Evolutionary conservation across 1,284 basidiomycete genomes (phyloP).

Genomic region (Leucoagaricus sp.): DNA sequence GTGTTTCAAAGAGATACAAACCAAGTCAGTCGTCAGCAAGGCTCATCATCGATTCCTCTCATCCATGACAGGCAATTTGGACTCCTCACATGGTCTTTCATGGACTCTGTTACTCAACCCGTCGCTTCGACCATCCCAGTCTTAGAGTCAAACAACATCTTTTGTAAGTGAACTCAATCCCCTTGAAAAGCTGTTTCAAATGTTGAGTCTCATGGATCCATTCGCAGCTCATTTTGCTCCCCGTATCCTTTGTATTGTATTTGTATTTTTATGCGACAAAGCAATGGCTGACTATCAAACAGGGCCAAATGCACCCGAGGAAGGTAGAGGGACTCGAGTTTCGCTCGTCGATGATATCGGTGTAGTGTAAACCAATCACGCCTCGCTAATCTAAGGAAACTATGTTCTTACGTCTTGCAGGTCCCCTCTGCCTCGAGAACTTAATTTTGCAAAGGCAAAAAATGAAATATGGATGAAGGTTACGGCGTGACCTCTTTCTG

Average conservation of each 20-base stretch:
- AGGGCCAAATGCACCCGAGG: not conserved
- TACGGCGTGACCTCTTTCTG: no score
- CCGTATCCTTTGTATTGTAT: not conserved
- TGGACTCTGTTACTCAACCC: no score
- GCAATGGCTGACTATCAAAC: not conserved
- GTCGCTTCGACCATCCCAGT: no score
- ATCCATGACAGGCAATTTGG: no score
- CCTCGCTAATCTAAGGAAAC: not conserved
- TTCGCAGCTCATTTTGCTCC: no score
- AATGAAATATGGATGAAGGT: conserved; percentile 33
- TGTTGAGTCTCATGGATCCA: no score
- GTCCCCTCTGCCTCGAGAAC: not conserved
- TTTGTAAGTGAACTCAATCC: no score
- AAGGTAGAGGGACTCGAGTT: not conserved
- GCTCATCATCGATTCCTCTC: no score
- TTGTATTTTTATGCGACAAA: not conserved
- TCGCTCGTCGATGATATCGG: not conserved
- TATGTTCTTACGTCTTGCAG: not conserved
- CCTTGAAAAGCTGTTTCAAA: no score
- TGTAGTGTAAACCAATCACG: not conserved
- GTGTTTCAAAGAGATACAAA: not conserved
- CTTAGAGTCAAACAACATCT: no score
- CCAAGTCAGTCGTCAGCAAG: no score
- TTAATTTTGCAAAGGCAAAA: not conserved
- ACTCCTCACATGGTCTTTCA: no score